These are phyloP conservation scores for Flueggea neowawraea DNA, from an alignment of 441 rosid genomes.

Conservation along the genomic window DNA sequence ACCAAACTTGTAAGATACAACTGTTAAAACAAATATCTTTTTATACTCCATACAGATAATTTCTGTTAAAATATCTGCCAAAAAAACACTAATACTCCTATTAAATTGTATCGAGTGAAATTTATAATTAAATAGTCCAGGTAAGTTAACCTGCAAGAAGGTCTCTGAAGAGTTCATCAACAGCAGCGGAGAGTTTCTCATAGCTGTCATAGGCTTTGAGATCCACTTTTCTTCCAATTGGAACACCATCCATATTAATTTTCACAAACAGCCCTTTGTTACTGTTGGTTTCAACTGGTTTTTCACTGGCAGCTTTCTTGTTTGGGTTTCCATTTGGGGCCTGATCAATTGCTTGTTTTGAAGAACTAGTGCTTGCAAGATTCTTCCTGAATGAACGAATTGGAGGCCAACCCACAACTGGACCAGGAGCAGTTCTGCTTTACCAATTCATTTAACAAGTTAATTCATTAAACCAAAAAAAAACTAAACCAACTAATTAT, in stretches of 20 bases:
- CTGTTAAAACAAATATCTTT: too few relatives aligned
- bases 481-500: not conserved
- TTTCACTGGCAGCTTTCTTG: conserved; percentile 32
- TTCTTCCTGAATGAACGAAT: conserved; percentile 82
- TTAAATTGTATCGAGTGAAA: too few relatives aligned
- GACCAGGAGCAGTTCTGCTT: conserved; percentile 81
- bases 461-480: not conserved
- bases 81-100: too few relatives aligned
- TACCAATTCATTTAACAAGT: not conserved
- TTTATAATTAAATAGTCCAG: too few relatives aligned
- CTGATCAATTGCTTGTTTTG: conserved; percentile 42
- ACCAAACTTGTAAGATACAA: too few relatives aligned
- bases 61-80: too few relatives aligned
- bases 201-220: conserved; percentile 76
- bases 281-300: conserved; percentile 29
- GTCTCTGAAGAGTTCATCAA: conserved; percentile 85
- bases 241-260: conserved; percentile 97
- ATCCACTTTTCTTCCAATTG: conserved; percentile 95
- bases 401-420: conserved; percentile 99
- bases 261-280: conserved; percentile 70
- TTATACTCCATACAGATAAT: too few relatives aligned
- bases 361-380: conserved; percentile 57
- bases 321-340: conserved; percentile 39
- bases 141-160: conserved; percentile 72
- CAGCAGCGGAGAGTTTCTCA: conserved; percentile 69